Percentiles rank a stretch among this genome's conserved stretches.
phyloP scores from a whole-genome alignment of 768 basidiomycete species.

The Saitozyma sp. region DNA sequence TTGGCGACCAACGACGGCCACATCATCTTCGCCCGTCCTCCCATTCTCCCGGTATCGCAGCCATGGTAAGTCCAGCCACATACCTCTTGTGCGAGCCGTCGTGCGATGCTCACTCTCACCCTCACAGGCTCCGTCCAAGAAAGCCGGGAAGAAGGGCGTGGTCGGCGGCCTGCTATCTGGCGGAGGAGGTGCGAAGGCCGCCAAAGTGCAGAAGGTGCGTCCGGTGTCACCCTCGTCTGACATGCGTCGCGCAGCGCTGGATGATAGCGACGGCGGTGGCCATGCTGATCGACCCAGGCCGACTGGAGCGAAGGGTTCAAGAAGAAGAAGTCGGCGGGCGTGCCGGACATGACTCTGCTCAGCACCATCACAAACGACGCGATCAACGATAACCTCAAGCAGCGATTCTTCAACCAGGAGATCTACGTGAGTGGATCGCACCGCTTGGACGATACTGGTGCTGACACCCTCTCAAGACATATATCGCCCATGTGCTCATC shows the following conservation, averaged over 20 bases:
- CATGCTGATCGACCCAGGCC: slow-evolving; percentile 60
- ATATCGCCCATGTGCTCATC: slow-evolving; percentile 96
- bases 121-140: slow-evolving; percentile 52
- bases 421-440: slow-evolving; percentile 65
- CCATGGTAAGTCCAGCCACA: too few relatives aligned
- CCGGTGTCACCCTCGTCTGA: not conserved
- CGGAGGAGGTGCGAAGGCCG: slow-evolving; percentile 25
- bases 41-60: too few relatives aligned
- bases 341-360: slow-evolving; percentile 96
- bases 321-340: slow-evolving; percentile 93
- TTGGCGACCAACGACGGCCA: too few relatives aligned
- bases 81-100: too few relatives aligned
- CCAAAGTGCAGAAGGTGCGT: slow-evolving; percentile 7
- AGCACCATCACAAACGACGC: slow-evolving; percentile 96
- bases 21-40: too few relatives aligned
- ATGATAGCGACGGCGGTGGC: slow-evolving; percentile 5
- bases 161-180: slow-evolving; percentile 38
- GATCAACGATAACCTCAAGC: slow-evolving; percentile 96
- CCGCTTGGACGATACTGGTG: not conserved
- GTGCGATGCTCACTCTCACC: too few relatives aligned
- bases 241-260: not conserved
- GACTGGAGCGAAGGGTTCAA: slow-evolving; percentile 99
- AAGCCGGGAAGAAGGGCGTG: slow-evolving; percentile 51
- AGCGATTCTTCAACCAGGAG: slow-evolving; percentile 89
- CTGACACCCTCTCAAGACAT: slow-evolving; percentile 60